Evolutionary conservation across 2,329 filamentous ascomycete genomes (phyloP).

Genomic region (Tetracladium maxilliforme): DNA sequence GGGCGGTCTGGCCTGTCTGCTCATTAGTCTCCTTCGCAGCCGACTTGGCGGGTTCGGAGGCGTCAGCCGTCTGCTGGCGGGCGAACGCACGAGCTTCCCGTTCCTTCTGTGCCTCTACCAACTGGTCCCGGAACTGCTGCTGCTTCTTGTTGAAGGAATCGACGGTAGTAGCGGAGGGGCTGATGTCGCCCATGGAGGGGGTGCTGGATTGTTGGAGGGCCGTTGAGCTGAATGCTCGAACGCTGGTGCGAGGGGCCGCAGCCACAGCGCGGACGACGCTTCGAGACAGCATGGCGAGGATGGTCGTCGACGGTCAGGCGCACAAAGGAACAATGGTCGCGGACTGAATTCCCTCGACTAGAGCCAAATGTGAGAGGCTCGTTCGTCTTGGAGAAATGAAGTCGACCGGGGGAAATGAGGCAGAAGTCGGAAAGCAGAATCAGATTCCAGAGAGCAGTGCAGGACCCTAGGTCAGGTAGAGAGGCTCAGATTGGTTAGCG

Average conservation of each 20-base stretch:
- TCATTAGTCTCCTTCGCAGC: slow-evolving; percentile 45
- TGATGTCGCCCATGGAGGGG: slow-evolving; percentile 69
- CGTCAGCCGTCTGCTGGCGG: slow-evolving; percentile 26
- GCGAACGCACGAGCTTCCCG: slow-evolving; percentile 71
- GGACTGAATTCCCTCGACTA: too few species aligned
- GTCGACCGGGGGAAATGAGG: too few species aligned
- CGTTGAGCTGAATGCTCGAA: background rate
- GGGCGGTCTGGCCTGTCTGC: slow-evolving; percentile 39
- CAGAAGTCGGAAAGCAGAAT: too few species aligned
- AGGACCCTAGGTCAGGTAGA: too few species aligned
- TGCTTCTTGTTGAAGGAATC: slow-evolving; percentile 71
- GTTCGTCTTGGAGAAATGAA: too few species aligned
- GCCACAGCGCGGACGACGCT: too few species aligned
- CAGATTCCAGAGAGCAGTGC: too few species aligned
- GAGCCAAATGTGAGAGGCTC: too few species aligned
- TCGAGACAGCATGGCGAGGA: too few species aligned
- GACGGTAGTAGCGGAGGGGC: slow-evolving; percentile 19
- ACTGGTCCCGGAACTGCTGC: slow-evolving; percentile 71
- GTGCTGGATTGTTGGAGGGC: slow-evolving; percentile 24
- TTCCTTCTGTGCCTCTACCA: slow-evolving; percentile 60
- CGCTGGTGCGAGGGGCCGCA: slow-evolving; percentile 22
- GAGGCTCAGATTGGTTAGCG: too few species aligned
- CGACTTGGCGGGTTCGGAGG: slow-evolving; percentile 21
- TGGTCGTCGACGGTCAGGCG: too few species aligned
- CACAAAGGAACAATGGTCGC: too few species aligned